Conservation (phyloP, 371 early-diverging fungal species). For the Mucor velutinosus region DNA sequence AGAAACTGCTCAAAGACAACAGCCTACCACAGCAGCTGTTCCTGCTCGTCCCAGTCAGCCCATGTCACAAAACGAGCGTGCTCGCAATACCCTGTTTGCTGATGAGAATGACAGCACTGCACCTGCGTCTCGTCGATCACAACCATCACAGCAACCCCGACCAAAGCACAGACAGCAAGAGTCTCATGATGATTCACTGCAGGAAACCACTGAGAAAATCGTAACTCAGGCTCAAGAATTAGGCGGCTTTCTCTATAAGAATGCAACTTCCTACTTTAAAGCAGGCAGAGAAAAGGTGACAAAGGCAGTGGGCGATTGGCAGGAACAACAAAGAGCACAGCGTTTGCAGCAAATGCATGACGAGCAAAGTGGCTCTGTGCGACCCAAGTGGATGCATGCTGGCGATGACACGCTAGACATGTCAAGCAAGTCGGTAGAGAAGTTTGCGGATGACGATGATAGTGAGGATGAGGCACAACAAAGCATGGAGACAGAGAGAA, state of each 20-base stretch:
- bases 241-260: conserved; percentile 70
- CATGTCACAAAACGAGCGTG: conserved; percentile 20
- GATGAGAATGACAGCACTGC: conserved; percentile 10
- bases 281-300: conserved; percentile 70
- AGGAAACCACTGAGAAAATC: conserved; percentile 64
- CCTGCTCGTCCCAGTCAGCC: neutral
- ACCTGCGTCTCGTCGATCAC: neutral
- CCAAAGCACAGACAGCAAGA: conserved; percentile 48
- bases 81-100: conserved; percentile 18
- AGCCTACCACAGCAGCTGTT: conserved; percentile 44
- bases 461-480: conserved; percentile 16
- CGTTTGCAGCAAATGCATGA: conserved; percentile 44
- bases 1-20: conserved; percentile 53
- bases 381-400: conserved; percentile 27
- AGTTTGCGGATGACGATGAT: conserved; percentile 37
- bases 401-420: neutral
- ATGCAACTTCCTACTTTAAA: conserved; percentile 72
- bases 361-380: conserved; percentile 30
- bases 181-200: conserved; percentile 12
- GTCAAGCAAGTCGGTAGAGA: conserved; percentile 15
- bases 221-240: conserved; percentile 71
- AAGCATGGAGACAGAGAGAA: conserved; percentile 4
- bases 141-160: conserved; percentile 11
- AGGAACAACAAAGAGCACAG: conserved; percentile 48
- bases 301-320: conserved; percentile 67